Base-by-base conservation (phyloP, 2,329 filamentous ascomycete genomes). In the Aureobasidium subglaciale region DNA sequence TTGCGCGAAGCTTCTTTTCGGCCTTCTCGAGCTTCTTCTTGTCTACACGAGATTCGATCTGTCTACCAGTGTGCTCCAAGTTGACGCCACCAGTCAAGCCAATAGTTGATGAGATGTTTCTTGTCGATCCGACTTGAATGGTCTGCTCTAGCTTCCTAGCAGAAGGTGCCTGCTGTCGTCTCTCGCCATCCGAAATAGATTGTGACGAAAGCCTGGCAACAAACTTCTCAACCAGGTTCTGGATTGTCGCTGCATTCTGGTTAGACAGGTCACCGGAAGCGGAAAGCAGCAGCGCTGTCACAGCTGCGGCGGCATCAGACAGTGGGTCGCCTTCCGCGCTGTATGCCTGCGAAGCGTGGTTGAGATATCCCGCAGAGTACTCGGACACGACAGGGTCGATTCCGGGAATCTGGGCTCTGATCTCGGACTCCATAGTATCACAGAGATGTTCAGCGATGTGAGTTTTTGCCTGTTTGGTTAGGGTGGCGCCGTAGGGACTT, bases 1-100 rank as follows among this genome's bases (percentile, higher is more conserved):
- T 99, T 65, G 91, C 91, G 46, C 90, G 89, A 68, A 99, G 93
- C 78, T 99, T 99, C 62, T 88, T 82, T 75, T 99, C 93, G 1
- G 93, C 93, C 76, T 99, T 99, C 73, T 99, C 93, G 18, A 99
- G 84, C 80, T 99, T 99, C 85, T 97, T 99, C 69, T 86, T 85
- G 74, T 99, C 93, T 59, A 99, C 93, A 70, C 92, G 90, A 65
- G 92, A 97, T 75, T 99, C 93, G 57, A 99, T 88, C 75, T 97
- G 97, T 65, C 92, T 83, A 35, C 83, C 80, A 68, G 95, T 95
- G 68, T 91, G 90, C 72, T 99, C 93, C 24, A 99, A 80, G 68
- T 99, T 93, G 35, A 99, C 90, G 58, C 80, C 85, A 53, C 86
- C 87, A 7, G 91, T 83, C 49, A 99, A 84, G 20, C 90, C 92